Evolutionary conservation across 306 rosid genomes (phyloP).

Genomic region (Quercus parvula): DNA sequence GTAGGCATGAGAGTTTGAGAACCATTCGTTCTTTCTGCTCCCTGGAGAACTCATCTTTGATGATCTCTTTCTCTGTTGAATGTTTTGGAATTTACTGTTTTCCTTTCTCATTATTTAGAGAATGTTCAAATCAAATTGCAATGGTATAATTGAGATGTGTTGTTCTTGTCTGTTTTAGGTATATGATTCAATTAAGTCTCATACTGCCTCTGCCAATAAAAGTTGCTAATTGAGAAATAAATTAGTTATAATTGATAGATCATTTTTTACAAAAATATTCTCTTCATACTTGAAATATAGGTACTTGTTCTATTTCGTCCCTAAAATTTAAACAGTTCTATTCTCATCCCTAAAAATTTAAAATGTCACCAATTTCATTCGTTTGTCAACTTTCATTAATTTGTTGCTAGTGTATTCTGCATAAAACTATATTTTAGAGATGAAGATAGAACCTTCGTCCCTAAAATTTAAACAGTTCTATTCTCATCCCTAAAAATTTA

Average conservation of each 20-base stretch:
- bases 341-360: too few relatives aligned
- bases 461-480: too few relatives aligned
- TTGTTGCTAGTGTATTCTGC: too few relatives aligned
- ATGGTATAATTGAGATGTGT: background rate
- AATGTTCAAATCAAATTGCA: background rate
- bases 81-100: background rate
- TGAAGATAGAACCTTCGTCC: too few relatives aligned
- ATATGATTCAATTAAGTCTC: background rate
- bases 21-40: background rate
- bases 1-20: background rate
- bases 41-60: background rate
- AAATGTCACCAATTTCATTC: too few relatives aligned
- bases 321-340: too few relatives aligned
- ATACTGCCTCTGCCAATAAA: background rate
- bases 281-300: too few relatives aligned
- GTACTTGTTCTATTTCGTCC: too few relatives aligned
- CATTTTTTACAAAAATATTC: background rate
- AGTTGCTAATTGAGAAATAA: background rate
- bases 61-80: background rate
- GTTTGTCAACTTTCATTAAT: too few relatives aligned
- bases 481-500: too few relatives aligned
- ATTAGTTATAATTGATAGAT: background rate
- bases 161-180: background rate
- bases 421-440: too few relatives aligned
- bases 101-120: background rate